phyloP scores from a whole-genome alignment of 1,284 basidiomycete species.

The Trichosporon coremiiforme region DNA sequence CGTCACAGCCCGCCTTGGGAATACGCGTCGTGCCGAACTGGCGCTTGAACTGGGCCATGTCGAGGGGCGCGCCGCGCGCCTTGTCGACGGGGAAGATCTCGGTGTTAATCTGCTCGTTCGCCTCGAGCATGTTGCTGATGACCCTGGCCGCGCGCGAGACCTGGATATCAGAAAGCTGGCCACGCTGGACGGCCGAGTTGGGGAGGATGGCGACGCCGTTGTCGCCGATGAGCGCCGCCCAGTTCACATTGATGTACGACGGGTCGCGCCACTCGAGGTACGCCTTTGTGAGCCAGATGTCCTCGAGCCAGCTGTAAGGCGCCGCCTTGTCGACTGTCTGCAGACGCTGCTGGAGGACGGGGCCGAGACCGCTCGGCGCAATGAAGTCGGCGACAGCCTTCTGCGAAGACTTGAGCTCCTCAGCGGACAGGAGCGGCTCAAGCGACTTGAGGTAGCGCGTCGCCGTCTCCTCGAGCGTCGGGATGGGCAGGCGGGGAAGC shows the following conservation, averaged over 20 bases:
- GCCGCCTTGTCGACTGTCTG: conserved; percentile 26
- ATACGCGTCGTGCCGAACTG: conserved; percentile 30
- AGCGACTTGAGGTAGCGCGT: conserved; percentile 25
- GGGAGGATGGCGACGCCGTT: conserved; percentile 16
- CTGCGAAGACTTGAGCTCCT: conserved; percentile 19
- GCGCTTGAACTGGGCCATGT: conserved; percentile 30
- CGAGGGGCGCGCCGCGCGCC: conserved; percentile 22
- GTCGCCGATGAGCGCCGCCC: conserved; percentile 27
- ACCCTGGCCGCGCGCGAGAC: conserved; percentile 23
- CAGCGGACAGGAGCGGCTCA: conserved; percentile 20
- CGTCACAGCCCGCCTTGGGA: conserved; percentile 22
- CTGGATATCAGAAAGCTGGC: conserved; percentile 20
- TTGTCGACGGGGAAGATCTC: conserved; percentile 26
- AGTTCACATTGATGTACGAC: conserved; percentile 30
- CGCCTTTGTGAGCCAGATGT: conserved; percentile 30
- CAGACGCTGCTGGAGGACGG: conserved; percentile 27
- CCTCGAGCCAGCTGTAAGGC: conserved; percentile 27
- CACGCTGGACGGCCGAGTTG: not conserved
- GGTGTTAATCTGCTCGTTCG: conserved; percentile 28
- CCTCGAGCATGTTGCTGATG: conserved; percentile 26
- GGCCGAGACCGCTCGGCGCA: conserved; percentile 19
- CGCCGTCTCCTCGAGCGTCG: conserved; percentile 23
- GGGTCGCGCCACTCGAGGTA: conserved; percentile 29
- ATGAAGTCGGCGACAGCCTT: conserved; percentile 22
- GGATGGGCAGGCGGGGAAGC: conserved; percentile 27